Base-by-base conservation (phyloP, 805 yeast genomes). In the Spathaspora gorwiae region DNA sequence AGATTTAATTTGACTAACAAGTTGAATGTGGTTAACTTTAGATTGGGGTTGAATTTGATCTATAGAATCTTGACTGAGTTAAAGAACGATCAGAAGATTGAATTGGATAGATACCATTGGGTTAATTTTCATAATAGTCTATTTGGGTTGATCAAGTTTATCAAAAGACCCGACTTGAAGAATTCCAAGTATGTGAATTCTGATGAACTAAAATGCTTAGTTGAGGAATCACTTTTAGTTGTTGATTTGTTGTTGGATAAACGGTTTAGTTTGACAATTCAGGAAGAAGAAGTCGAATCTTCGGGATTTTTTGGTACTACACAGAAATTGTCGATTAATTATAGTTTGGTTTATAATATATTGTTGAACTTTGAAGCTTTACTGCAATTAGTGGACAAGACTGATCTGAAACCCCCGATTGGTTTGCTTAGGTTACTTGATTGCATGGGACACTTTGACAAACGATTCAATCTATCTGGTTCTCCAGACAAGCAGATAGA, bases 1-100 rank as follows among this genome's bases (percentile, higher is more conserved):
- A 43, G 75, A 35, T 72, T 64, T 56, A 72, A 72, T 45, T 54
- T 70, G 40, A 67, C 74, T 34, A 64, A 59, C 40, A 63, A 57
- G 41, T 48, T 72, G 33, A 64, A 65, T 47, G 45, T 65, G 6
- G 62, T 54, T 14, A 67, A 66, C 45, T 61, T 52, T 42, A 59
- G 57, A 40, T 46, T 68, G 41, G 60, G 62, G 1, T 40, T 61
- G 12, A 55, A 55, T 29, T 57, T 64, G 15, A 44, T 64, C 12
- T 60, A 59, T 42, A 63, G 60, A 44, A 52, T 65, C 10, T 37
- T 51, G n/a, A 31, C 41, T 8, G 52, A 46, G n/a, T 51, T 61
- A 29, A 46, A 48, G 11, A 30, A 46, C 1, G 59, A 57, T 26
- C 46, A 49, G 0, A 26, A 32, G 13, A 46, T 48, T 7, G 51